These are phyloP conservation scores for Xylaria hypoxylon DNA, from an alignment of 2,329 filamentous ascomycete genomes.

Conservation along the genomic window DNA sequence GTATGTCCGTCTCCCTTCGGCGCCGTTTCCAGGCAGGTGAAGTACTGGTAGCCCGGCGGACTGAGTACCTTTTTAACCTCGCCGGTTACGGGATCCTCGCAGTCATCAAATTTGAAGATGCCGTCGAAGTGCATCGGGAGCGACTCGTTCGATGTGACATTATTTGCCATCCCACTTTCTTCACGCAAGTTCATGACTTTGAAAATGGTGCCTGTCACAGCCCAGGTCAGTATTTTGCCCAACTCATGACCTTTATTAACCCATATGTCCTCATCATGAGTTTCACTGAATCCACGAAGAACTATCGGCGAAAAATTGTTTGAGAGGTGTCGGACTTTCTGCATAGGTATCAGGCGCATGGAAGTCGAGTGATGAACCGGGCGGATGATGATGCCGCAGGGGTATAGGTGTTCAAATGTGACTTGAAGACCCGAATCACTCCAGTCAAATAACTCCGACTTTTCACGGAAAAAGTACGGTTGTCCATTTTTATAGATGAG, in stretches of 20 bases:
- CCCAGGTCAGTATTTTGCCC: slow-evolving; percentile 9
- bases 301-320: slow-evolving; percentile 25
- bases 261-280: slow-evolving; percentile 13
- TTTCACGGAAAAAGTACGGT: slow-evolving; percentile 25
- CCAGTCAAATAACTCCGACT: slow-evolving; percentile 29
- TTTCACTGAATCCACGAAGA: slow-evolving; percentile 25
- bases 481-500: slow-evolving; percentile 17
- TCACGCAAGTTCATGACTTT: slow-evolving; percentile 17
- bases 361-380: slow-evolving; percentile 18
- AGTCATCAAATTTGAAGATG: slow-evolving; percentile 18
- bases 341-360: slow-evolving; percentile 25
- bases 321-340: slow-evolving; percentile 24
- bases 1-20: slow-evolving; percentile 27
- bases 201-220: slow-evolving; percentile 21
- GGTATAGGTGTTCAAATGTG: slow-evolving; percentile 25
- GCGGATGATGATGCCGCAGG: slow-evolving; percentile 20
- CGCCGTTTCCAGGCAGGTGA: slow-evolving; percentile 8
- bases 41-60: slow-evolving; percentile 25
- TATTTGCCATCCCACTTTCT: slow-evolving; percentile 18
- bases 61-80: slow-evolving; percentile 17
- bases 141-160: slow-evolving; percentile 17
- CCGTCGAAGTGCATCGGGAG: slow-evolving; percentile 25
- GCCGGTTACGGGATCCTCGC: not conserved
- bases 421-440: slow-evolving; percentile 9
- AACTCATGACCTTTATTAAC: slow-evolving; percentile 19